These are phyloP conservation scores for Fusarium duplospermum DNA, from an alignment of 2,329 filamentous ascomycete species.

Conservation along the genomic window DNA sequence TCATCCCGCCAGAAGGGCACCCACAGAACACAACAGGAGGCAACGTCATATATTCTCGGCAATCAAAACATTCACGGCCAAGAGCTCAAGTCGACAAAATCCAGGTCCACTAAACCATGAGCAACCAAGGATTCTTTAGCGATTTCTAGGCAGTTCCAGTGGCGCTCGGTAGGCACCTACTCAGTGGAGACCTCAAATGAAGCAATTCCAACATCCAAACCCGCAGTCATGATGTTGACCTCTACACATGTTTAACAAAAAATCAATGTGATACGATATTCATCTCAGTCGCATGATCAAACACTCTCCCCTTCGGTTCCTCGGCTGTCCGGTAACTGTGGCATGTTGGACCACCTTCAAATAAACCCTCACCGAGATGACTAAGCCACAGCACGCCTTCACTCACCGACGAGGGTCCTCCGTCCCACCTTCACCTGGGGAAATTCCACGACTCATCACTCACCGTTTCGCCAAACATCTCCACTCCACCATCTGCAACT, in stretches of 20 bases:
- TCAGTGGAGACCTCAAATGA: not conserved
- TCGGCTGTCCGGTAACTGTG: not conserved
- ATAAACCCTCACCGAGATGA: constrained; percentile 23
- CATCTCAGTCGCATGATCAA: not conserved
- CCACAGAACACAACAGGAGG: not conserved
- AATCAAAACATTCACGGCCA: not conserved
- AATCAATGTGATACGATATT: not conserved
- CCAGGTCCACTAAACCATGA: not conserved
- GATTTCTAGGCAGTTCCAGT: not conserved
- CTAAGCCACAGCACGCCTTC: constrained; percentile 16
- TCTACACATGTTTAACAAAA: not conserved
- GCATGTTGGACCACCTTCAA: not conserved
- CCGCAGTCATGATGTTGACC: not conserved
- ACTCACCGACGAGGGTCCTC: constrained; percentile 25
- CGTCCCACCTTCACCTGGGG: constrained; percentile 25
- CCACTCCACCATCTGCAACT: constrained; percentile 13
- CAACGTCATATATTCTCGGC: not conserved
- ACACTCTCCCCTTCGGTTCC: not conserved
- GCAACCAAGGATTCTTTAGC: not conserved
- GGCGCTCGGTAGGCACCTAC: not conserved
- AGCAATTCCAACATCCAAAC: not conserved
- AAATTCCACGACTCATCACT: constrained; percentile 20
- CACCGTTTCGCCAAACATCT: constrained; percentile 3
- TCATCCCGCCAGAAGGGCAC: not conserved
- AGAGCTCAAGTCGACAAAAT: not conserved